These are phyloP conservation scores for Recurvomyces mirabilis DNA, from an alignment of 495 filamentous ascomycete genomes.

Conservation along the genomic window DNA sequence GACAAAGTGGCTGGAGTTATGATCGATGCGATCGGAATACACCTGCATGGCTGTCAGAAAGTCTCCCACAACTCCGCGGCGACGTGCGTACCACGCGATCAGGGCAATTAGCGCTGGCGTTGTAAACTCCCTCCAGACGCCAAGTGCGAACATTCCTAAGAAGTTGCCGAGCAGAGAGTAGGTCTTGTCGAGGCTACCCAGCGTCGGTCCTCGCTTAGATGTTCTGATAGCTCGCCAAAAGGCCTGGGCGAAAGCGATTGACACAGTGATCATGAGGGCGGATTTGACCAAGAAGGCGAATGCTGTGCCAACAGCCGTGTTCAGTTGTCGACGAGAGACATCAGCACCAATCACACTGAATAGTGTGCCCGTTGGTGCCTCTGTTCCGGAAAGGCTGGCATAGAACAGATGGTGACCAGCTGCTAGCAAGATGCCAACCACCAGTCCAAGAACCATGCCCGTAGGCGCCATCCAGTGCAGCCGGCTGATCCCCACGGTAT, in stretches of 20 bases:
- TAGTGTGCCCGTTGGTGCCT: not conserved
- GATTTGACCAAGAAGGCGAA: slow-evolving; percentile 18
- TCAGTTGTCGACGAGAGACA: slow-evolving; percentile 10
- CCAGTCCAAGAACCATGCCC: too few species aligned
- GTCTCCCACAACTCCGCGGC: too few species aligned
- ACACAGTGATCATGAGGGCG: not conserved
- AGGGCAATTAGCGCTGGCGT: not conserved
- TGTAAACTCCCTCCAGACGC: not conserved
- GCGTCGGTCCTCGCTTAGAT: not conserved
- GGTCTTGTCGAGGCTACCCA: not conserved
- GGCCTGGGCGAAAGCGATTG: slow-evolving; percentile 7
- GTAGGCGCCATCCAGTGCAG: too few species aligned
- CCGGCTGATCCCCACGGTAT: too few species aligned
- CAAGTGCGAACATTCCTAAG: not conserved
- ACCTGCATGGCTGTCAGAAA: too few species aligned
- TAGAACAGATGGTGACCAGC: slow-evolving; percentile 3
- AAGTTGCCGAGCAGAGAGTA: not conserved
- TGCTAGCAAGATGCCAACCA: not conserved
- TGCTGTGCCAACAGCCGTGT: slow-evolving; percentile 14
- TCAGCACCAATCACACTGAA: not conserved
- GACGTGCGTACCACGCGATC: not conserved
- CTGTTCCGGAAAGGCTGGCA: not conserved
- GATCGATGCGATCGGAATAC: slow-evolving; percentile 9
- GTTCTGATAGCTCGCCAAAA: slow-evolving; percentile 8
- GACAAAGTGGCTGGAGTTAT: slow-evolving; percentile 14